These are phyloP conservation scores for Hymenotorrendiella dingleyae DNA, from an alignment of 2,329 filamentous ascomycete species.

Conservation along the genomic window DNA sequence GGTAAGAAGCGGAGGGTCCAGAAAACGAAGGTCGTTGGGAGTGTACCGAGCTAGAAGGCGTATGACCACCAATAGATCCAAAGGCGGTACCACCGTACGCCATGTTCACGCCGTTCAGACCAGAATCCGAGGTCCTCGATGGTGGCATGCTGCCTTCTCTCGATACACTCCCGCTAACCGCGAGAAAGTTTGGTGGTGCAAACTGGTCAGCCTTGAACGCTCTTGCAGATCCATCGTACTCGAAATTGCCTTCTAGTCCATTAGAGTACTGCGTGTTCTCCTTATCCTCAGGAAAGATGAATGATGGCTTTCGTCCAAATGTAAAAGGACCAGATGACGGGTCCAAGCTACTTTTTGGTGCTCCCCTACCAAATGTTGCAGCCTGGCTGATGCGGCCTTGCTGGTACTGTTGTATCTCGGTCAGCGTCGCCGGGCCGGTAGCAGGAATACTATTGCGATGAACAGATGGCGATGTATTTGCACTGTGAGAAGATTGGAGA, in stretches of 20 bases:
- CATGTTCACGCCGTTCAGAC: constrained; percentile 21
- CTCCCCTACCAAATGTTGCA: constrained; percentile 30
- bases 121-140: constrained; percentile 47
- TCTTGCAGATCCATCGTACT: constrained; percentile 20
- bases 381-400: constrained; percentile 42
- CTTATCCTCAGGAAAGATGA: constrained; percentile 27
- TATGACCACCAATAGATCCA: constrained; percentile 32
- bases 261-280: constrained; percentile 24
- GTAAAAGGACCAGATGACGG: constrained; percentile 39
- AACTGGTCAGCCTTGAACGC: constrained; percentile 19
- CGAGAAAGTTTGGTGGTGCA: constrained; percentile 40
- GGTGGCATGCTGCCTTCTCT: constrained; percentile 51
- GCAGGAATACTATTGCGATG: constrained; percentile 43
- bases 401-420: constrained; percentile 38
- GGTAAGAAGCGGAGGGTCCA: constrained; percentile 42
- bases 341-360: constrained; percentile 38
- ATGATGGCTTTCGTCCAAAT: constrained; percentile 27
- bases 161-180: constrained; percentile 39
- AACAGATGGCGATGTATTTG: constrained; percentile 53
- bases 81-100: constrained; percentile 21
- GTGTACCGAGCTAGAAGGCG: constrained; percentile 40
- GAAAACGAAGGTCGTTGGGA: constrained; percentile 41
- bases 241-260: constrained; percentile 20
- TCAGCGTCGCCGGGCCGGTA: constrained; percentile 30
- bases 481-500: constrained; percentile 39